phyloP scores from a whole-genome alignment of 192 early-diverging fungal genomes.

The Borealophlyctis nickersoniae region DNA sequence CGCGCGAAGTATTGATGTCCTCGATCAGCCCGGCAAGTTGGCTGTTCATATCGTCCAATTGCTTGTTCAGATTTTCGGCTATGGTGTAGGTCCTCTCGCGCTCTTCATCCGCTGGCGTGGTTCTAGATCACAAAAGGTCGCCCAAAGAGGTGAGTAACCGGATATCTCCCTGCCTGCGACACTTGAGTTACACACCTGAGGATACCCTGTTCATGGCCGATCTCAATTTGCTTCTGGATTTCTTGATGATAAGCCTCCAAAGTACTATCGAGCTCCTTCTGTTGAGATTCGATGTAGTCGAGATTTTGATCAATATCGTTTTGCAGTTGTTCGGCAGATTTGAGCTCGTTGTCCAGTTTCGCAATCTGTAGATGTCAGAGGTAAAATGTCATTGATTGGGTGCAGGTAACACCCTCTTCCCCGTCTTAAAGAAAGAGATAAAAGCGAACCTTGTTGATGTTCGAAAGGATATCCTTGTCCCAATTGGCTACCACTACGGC shows the following conservation, averaged over 20 bases:
- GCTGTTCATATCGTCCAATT: constrained; percentile 81
- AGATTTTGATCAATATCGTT: constrained; percentile 79
- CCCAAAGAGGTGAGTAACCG: too few relatives aligned
- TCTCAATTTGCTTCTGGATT: constrained; percentile 34
- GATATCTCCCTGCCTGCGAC: too few relatives aligned
- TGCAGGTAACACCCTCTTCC: not conserved
- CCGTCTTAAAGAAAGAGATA: too few relatives aligned
- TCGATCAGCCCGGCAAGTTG: constrained; percentile 77
- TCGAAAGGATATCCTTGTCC: constrained; percentile 84
- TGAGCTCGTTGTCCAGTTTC: constrained; percentile 69
- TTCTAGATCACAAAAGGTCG: too few relatives aligned
- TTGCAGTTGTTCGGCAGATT: constrained; percentile 71
- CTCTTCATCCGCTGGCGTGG: constrained; percentile 78
- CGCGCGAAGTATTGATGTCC: constrained; percentile 73
- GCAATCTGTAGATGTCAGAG: constrained; percentile 56
- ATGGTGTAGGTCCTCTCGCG: constrained; percentile 81
- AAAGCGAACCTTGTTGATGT: constrained; percentile 68
- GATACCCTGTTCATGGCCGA: not conserved
- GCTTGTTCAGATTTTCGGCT: constrained; percentile 80
- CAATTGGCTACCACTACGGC: constrained; percentile 78
- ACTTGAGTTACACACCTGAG: not conserved
- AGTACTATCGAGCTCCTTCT: constrained; percentile 71
- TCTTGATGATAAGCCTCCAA: constrained; percentile 79
- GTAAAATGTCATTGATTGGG: constrained; percentile 8
- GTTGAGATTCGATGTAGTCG: constrained; percentile 84